Base-by-base conservation (phyloP, 208 protist genomes). In the Crithidia thermophila region DNA sequence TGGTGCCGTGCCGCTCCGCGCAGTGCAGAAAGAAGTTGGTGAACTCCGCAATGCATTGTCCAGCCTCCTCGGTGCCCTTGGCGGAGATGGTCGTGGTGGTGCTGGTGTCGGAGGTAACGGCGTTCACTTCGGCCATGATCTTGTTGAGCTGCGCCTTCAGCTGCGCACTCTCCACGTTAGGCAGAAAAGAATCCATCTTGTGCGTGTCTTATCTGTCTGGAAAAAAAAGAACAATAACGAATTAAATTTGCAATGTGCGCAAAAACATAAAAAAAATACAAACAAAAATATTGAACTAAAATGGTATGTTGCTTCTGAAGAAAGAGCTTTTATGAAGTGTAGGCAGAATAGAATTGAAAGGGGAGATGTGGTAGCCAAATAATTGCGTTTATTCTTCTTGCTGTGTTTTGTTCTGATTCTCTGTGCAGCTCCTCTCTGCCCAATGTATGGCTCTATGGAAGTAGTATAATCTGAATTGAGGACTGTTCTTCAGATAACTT, bases 1-100 rank as follows among this genome's bases (percentile, higher is more conserved):
- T 66, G 3, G 66, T 75, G 36, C 88, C 84, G 63, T 82, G 70
- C 21, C 79, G 69, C 43, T 81, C 74, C 11, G 72, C 59, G 7
- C 77, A 64, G 0, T 64, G 23, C 9, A 79, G 74, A 21, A 94
- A 77, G 25, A 91, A 85, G 4, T 45, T 47, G n/a, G 45, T 53
- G 58, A 91, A 77, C 39, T 82, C 67, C 10, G 62, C 14, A 9
- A 88, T 69, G 46, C 74, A 81, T 31, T 80, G 77, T 1, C 60
- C 62, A n/a, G 62, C 59, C 55, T 91, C 85, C 46, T 75, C 75
- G 14, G 53, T 58, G 66, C 43, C 34, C 56, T 63, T 67, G 27
- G 33, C 74, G 20, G 53, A 49, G 18, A 53, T n/a, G 42, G 47
- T 28, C 7, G 8, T 6, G 6, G 30, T 23, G 10, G 28, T 14